Conservation (phyloP, 2,329 filamentous ascomycete species). For the Didymella glomerata region DNA sequence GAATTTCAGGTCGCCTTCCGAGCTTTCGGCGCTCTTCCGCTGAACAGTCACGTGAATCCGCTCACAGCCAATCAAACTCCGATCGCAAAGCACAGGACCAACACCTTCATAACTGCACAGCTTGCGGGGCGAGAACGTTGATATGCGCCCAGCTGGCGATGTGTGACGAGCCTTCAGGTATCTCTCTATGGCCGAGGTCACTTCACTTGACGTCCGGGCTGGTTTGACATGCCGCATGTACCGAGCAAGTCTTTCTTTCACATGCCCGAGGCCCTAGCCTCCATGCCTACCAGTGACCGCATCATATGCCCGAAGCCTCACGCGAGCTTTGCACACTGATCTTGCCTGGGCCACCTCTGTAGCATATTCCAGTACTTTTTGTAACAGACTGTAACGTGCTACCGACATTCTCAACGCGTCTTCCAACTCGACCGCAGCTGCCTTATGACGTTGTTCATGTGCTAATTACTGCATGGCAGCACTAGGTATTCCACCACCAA, state of each 20-base stretch:
- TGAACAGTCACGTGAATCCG: slow-evolving; percentile 34
- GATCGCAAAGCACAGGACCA: slow-evolving; percentile 39
- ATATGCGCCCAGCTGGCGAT: neutral
- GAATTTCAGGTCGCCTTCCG: slow-evolving; percentile 34
- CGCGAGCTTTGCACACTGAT: slow-evolving; percentile 13
- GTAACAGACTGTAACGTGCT: neutral
- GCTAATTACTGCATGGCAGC: slow-evolving; percentile 51
- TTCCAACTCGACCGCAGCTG: slow-evolving; percentile 37
- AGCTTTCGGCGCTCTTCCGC: slow-evolving; percentile 35
- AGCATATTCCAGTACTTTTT: neutral
- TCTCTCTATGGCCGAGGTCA: neutral
- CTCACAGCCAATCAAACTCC: slow-evolving; percentile 40
- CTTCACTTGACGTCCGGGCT: neutral
- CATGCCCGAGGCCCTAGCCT: slow-evolving; percentile 37
- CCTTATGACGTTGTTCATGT: slow-evolving; percentile 49
- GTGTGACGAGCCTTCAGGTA: neutral
- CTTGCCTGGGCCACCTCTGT: neutral
- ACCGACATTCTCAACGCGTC: slow-evolving; percentile 19
- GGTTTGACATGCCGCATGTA: slow-evolving; percentile 22
- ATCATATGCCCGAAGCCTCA: slow-evolving; percentile 25
- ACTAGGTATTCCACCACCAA: slow-evolving; percentile 47
- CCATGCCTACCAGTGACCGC: slow-evolving; percentile 23
- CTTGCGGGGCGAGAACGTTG: neutral
- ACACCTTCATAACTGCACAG: neutral
- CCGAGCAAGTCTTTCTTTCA: slow-evolving; percentile 35